A percentile compares a stretch with the other conserved stretches of the same genome.
Evolutionary conservation across 164 flowering plant genomes (phyloP).

Genomic region (Hamamelis virginiana): DNA sequence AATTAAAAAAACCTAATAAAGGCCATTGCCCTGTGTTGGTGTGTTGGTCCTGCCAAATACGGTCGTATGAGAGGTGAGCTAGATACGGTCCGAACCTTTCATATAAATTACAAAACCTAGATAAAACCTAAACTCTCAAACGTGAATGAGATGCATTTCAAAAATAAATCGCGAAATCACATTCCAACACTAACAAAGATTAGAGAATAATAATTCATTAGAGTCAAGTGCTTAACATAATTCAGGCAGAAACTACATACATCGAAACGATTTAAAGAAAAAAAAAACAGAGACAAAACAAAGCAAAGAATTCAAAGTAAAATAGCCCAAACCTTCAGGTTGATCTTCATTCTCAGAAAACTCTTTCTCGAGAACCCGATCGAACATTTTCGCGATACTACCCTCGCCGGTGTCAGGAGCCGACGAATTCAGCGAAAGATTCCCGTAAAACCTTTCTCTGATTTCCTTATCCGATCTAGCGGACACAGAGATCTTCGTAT

Average conservation of each 20-base stretch:
- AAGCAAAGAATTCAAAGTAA: neutral
- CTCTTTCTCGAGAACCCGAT: slow-evolving; percentile 89
- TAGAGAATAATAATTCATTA: neutral
- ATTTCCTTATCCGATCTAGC: slow-evolving; percentile 77
- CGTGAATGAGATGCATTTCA: neutral
- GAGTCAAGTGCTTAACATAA: neutral
- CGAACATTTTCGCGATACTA: slow-evolving; percentile 84
- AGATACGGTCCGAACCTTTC: too few relatives aligned
- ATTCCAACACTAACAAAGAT: neutral
- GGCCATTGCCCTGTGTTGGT: too few relatives aligned
- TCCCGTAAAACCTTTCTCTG: slow-evolving; percentile 83
- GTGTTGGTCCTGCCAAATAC: too few relatives aligned
- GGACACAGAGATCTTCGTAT: slow-evolving; percentile 12
- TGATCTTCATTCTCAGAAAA: slow-evolving; percentile 87
- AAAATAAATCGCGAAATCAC: neutral
- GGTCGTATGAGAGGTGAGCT: too few relatives aligned
- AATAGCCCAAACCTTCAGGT: slow-evolving; percentile 64
- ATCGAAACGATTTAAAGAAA: neutral
- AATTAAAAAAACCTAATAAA: too few relatives aligned
- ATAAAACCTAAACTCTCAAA: neutral
- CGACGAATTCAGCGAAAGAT: slow-evolving; percentile 43
- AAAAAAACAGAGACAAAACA: too few relatives aligned
- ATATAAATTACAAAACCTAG: neutral
- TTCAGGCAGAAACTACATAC: neutral
- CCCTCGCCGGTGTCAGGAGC: slow-evolving; percentile 60